A percentile compares a stretch with the other conserved stretches of the same genome.
These are phyloP conservation scores for Ustilago loliicola DNA, from an alignment of 1,284 basidiomycete genomes.

Conservation along the genomic window DNA sequence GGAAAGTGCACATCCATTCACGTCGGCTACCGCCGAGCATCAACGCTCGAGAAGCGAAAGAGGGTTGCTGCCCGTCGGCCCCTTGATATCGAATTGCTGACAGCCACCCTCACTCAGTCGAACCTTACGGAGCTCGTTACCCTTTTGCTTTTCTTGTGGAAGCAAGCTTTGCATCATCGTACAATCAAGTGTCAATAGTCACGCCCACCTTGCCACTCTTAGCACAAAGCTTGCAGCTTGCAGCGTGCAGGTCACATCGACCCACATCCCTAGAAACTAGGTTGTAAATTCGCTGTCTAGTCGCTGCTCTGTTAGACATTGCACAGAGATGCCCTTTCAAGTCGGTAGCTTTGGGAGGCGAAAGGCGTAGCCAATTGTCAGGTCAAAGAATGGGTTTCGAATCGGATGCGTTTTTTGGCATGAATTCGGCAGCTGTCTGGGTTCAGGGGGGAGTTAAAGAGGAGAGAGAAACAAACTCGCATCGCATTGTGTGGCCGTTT, in stretches of 20 bases:
- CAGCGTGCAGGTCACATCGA: not conserved
- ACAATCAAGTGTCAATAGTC: no score
- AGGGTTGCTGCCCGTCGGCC: not conserved
- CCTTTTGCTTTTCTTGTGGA: not conserved
- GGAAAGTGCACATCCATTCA: not conserved
- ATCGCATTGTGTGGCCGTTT: not conserved
- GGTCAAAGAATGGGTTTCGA: not conserved
- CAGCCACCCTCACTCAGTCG: not conserved
- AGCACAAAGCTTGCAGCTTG: no score
- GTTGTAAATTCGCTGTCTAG: not conserved
- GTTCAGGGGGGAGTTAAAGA: not conserved
- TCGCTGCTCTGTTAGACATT: no score
- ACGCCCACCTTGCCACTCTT: no score
- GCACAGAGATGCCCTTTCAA: not conserved
- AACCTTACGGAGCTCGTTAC: not conserved
- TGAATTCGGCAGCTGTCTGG: not conserved
- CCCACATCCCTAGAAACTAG: not conserved
- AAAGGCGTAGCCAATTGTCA: not conserved
- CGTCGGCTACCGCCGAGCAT: slow-evolving; percentile 8
- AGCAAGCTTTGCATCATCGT: not conserved
- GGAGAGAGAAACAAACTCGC: not conserved
- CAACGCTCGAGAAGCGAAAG: not conserved
- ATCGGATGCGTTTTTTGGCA: not conserved
- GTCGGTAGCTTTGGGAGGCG: not conserved
- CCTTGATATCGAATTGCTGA: no score